Percentiles rank a stretch among this genome's conserved stretches.
phyloP scores from a whole-genome alignment of 2,329 filamentous ascomycete species.

The Colletotrichum tamarilloi region DNA sequence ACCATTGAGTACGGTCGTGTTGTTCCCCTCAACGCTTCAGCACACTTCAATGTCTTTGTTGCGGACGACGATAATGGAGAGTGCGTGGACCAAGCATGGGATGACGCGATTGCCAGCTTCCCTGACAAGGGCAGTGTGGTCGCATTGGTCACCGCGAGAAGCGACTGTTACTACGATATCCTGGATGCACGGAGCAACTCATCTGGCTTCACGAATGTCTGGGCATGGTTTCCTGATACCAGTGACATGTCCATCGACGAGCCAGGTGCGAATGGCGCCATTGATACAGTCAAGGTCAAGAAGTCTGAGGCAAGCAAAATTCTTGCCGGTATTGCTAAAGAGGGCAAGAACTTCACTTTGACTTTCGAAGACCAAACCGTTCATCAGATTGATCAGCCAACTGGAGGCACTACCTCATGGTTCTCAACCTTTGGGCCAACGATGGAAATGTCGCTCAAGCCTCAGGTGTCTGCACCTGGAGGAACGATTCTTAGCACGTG shows the following conservation, averaged over 20 bases:
- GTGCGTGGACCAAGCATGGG: conserved; percentile 19
- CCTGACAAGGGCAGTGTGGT: conserved; percentile 3
- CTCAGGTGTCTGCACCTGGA: conserved; percentile 24
- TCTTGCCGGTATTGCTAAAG: conserved; percentile 5
- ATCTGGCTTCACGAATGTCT: conserved; percentile 16
- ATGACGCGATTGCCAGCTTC: conserved; percentile 12
- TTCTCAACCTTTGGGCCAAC: conserved; percentile 28
- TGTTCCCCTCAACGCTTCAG: conserved; percentile 4
- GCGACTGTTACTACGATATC: background rate
- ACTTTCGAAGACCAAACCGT: conserved; percentile 20
- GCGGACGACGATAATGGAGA: conserved; percentile 24
- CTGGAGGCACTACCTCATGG: conserved; percentile 11
- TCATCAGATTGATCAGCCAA: conserved; percentile 24
- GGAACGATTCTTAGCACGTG: conserved; percentile 29
- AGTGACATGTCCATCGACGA: conserved; percentile 13
- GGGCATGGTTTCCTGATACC: conserved; percentile 21
- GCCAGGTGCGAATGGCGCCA: conserved; percentile 7
- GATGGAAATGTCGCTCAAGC: conserved; percentile 29
- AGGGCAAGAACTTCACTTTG: conserved; percentile 24
- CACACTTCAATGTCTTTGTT: conserved; percentile 16
- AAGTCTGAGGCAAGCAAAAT: conserved; percentile 24
- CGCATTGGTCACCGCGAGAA: conserved; percentile 4
- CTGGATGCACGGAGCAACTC: conserved; percentile 9
- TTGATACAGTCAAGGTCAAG: conserved; percentile 17
- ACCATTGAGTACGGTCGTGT: conserved; percentile 22